Evolutionary conservation across 768 basidiomycete genomes (phyloP).

Genomic region (Tulasnella sp.): DNA sequence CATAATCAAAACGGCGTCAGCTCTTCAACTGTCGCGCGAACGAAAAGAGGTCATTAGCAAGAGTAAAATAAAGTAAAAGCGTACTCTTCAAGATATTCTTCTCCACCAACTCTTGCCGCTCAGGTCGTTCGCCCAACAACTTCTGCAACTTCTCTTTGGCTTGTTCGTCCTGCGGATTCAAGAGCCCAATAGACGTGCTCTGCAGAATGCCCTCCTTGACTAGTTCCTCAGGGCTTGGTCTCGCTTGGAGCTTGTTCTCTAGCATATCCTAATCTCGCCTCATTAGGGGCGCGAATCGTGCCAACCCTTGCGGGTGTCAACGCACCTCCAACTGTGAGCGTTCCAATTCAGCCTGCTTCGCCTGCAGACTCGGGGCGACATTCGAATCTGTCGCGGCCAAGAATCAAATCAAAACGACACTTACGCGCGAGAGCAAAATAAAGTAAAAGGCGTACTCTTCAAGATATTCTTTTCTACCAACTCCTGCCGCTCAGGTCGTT

Average conservation of each 20-base stretch:
- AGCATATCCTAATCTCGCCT: conserved; percentile 44
- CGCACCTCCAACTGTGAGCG: conserved; percentile 53
- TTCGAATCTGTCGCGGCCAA: conserved; percentile 42
- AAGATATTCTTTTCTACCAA: conserved; percentile 61
- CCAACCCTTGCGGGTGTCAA: background rate
- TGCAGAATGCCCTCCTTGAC: conserved; percentile 54
- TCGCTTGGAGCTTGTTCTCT: conserved; percentile 45
- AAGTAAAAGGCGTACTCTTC: conserved; percentile 31
- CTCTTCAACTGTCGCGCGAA: no score
- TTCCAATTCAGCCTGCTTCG: conserved; percentile 47
- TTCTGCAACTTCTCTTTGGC: conserved; percentile 38
- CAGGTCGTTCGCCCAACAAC: conserved; percentile 42
- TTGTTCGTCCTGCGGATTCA: background rate
- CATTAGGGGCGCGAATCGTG: background rate
- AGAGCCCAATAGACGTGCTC: conserved; percentile 32
- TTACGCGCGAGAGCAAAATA: background rate
- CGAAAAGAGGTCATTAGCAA: background rate
- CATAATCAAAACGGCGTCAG: background rate
- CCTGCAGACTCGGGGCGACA: conserved; percentile 50
- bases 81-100: conserved; percentile 53
- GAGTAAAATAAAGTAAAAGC: conserved; percentile 21
- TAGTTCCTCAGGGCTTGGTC: conserved; percentile 52
- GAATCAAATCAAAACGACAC: background rate
- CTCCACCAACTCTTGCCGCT: conserved; percentile 51
- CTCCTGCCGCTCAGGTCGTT: conserved; percentile 49